phyloP scores from a whole-genome alignment of 1,284 basidiomycete species.

The Kalmanozyma brasiliensis region DNA sequence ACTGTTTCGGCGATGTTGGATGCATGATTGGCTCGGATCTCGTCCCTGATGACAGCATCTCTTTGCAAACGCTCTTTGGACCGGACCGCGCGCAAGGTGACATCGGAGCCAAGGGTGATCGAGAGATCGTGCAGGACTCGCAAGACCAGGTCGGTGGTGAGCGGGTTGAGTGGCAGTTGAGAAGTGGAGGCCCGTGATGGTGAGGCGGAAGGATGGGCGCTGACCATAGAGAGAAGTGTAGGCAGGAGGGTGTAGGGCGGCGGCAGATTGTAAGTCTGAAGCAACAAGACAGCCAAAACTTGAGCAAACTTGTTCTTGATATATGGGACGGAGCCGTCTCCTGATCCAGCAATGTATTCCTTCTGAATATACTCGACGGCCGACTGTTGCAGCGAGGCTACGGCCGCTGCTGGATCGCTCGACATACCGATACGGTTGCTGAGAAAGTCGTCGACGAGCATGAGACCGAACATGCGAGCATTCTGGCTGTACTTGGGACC shows the following conservation, averaged over 20 bases:
- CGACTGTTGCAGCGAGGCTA: slow-evolving; percentile 62
- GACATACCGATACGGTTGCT: slow-evolving; percentile 73
- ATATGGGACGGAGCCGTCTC: slow-evolving; percentile 68
- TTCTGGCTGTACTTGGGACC: slow-evolving; percentile 77
- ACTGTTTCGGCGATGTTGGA: slow-evolving; percentile 86
- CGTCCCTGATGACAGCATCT: slow-evolving; percentile 65
- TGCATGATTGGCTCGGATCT: slow-evolving; percentile 73
- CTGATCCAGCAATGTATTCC: slow-evolving; percentile 60
- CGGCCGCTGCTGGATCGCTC: slow-evolving; percentile 52
- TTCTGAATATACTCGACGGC: slow-evolving; percentile 59
- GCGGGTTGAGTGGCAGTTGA: slow-evolving; percentile 81
- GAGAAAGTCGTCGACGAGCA: slow-evolving; percentile 85
- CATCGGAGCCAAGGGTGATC: slow-evolving; percentile 65
- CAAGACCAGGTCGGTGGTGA: slow-evolving; percentile 76
- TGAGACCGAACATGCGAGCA: slow-evolving; percentile 84
- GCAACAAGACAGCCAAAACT: slow-evolving; percentile 92
- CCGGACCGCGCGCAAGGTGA: slow-evolving; percentile 61
- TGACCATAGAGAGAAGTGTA: slow-evolving; percentile 65
- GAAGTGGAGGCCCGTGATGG: slow-evolving; percentile 76
- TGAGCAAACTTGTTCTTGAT: slow-evolving; percentile 97
- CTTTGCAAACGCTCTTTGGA: slow-evolving; percentile 63
- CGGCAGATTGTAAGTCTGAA: slow-evolving; percentile 88
- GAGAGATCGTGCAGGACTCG: slow-evolving; percentile 66
- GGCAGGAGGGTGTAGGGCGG: slow-evolving; percentile 80
- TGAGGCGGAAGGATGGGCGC: slow-evolving; percentile 68